Base-by-base conservation (phyloP, 2,329 filamentous ascomycete species). In the Cladosporium sp. region DNA sequence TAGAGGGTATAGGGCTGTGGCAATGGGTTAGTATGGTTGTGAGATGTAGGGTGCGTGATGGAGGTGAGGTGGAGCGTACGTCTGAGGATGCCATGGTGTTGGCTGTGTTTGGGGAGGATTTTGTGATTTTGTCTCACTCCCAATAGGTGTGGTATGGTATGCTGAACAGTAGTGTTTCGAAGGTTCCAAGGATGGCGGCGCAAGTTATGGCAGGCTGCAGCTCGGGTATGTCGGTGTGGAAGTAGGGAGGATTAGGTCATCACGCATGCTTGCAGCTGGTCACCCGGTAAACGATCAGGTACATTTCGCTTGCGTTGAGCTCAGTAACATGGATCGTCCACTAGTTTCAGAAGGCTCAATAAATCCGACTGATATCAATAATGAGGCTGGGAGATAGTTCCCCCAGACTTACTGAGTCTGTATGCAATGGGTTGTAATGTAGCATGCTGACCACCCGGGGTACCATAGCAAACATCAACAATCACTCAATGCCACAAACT, bases 1-100 rank as follows among this genome's bases (percentile, higher is more conserved):
- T 82, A 82, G 69, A 77, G 74, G 69, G 78, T 78, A 73, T 78
- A 80, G 68, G 80, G 78, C 78, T 81, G 60, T 52, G 31, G 18
- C 29, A 31, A 26, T 35, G 56, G 28, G 58, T 68, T 52, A 64
- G 65, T 55, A 37, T 40, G 21, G 52, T 21, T 40, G 33, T 55
- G n/a, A 7, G 29, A 31, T 31, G 29, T 31, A 26, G 21, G 52
- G 28, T 46, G 23, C 16, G n/a, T 29, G 1, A 23, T 23, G 21
- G 37, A 26, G 26, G 8, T 63, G 35, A 18, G 23, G 14, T 12
- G 33, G 35, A 37, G 52, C 61, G 18, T 63, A 63, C 61, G 50
- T 63, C 61, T 23, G 61, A 63, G 61, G 61, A 37, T 29, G 44
- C 46, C 60, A 62, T 62, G 28, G 18, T 31, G 28, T 23, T 55